Conservation (phyloP, 1,284 basidiomycete species). For the Malassezia caprae region DNA sequence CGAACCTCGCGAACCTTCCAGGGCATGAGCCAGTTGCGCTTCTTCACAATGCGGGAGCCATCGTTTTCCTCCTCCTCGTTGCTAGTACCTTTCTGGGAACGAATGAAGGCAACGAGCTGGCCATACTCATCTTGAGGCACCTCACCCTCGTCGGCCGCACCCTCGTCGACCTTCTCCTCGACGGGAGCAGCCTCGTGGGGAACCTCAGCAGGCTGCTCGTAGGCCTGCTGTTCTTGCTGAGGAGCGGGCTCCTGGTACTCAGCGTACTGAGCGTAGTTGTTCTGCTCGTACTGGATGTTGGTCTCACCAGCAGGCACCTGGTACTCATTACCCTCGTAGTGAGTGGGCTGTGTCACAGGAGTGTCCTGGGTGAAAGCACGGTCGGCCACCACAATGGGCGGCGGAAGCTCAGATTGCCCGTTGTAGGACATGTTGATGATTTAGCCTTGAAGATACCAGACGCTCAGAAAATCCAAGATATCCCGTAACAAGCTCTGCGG, state of each 20-base stretch:
- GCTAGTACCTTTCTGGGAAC: conserved; percentile 28
- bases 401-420: conserved; percentile 12
- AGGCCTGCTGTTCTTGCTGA: conserved; percentile 7
- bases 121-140: conserved; percentile 45
- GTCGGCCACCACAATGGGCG: conserved; percentile 18
- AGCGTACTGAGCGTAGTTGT: background rate
- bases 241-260: background rate
- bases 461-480: conserved; percentile 12
- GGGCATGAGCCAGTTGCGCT: conserved; percentile 36
- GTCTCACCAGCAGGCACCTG: background rate
- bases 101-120: conserved; percentile 42
- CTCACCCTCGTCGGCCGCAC: conserved; percentile 24
- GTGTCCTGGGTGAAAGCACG: conserved; percentile 15
- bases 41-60: conserved; percentile 38
- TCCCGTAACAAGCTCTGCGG: conserved; percentile 5
- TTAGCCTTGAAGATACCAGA: conserved; percentile 9
- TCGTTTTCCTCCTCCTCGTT: conserved; percentile 36
- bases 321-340: conserved; percentile 5
- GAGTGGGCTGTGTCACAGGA: conserved; percentile 12
- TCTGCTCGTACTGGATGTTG: conserved; percentile 5
- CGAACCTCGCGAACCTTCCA: conserved; percentile 46
- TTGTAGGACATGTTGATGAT: background rate
- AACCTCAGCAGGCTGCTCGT: background rate
- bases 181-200: background rate
- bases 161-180: background rate